These are phyloP conservation scores for Panicum miliaceum DNA, from an alignment of 176 grass and related monocot species.

Conservation along the genomic window DNA sequence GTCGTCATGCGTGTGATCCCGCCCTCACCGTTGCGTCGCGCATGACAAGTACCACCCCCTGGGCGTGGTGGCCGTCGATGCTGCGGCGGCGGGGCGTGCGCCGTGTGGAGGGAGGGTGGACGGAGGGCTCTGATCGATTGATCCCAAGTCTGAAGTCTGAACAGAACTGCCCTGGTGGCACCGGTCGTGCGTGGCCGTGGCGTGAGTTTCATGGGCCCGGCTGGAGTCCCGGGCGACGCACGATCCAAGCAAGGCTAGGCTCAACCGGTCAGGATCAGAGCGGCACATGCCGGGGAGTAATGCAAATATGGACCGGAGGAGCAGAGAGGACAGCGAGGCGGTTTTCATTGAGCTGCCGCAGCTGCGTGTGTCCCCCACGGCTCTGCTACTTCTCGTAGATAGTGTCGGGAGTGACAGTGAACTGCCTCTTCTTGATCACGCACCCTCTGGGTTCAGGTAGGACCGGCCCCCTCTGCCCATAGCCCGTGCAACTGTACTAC, in stretches of 20 bases:
- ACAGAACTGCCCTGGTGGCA: neutral
- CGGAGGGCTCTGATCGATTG: no score
- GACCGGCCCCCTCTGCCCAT: neutral
- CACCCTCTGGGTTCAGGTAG: neutral
- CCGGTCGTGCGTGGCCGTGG: neutral
- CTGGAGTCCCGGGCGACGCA: no score
- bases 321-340: slow-evolving; percentile 38
- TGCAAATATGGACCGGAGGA: slow-evolving; percentile 43
- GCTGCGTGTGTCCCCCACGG: slow-evolving; percentile 5
- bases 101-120: no score
- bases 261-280: neutral
- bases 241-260: no score
- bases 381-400: slow-evolving; percentile 5
- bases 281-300: slow-evolving; percentile 36
- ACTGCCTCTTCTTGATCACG: neutral
- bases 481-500: neutral
- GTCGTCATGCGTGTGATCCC: neutral
- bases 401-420: neutral
- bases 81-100: no score
- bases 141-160: no score
- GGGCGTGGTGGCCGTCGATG: no score
- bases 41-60: no score
- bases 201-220: neutral
- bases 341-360: neutral
- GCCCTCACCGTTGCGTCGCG: no score